phyloP scores from a whole-genome alignment of 148 eudicot genomes.

The Vaccinium macrocarpon region DNA sequence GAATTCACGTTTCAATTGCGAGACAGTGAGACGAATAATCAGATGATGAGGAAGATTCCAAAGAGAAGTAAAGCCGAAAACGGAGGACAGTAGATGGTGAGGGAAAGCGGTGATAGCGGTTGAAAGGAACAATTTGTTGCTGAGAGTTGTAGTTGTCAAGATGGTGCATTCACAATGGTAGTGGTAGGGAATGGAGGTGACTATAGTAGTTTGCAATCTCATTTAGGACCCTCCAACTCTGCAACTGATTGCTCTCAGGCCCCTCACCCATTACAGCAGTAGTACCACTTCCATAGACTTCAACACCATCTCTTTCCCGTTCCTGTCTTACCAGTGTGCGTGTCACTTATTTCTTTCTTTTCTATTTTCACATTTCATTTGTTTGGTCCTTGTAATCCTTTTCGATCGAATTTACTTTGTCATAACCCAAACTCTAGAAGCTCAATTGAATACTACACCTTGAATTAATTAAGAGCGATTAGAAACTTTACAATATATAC shows the following conservation, averaged over 20 bases:
- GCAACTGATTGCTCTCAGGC: too few species aligned
- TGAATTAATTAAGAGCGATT: background rate
- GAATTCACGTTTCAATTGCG: slow-evolving; percentile 1
- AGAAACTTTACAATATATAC: background rate
- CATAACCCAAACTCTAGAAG: background rate
- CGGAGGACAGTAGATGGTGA: background rate
- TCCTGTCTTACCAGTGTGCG: background rate
- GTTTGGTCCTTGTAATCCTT: background rate
- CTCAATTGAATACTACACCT: background rate
- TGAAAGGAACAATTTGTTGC: background rate
- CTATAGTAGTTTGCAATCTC: background rate
- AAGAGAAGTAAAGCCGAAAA: background rate
- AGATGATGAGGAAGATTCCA: background rate
- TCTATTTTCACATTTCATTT: background rate
- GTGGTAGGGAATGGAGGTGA: background rate
- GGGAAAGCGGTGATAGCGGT: background rate
- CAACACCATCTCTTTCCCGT: background rate
- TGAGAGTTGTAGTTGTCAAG: background rate
- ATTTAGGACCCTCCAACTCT: background rate
- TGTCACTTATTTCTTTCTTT: slow-evolving; percentile 4
- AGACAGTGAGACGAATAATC: background rate
- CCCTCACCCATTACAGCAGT: background rate
- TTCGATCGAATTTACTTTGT: background rate
- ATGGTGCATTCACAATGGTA: background rate
- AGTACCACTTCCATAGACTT: background rate